These are phyloP conservation scores for Begonia loranthoides DNA, from an alignment of 306 rosid species.

Conservation along the genomic window DNA sequence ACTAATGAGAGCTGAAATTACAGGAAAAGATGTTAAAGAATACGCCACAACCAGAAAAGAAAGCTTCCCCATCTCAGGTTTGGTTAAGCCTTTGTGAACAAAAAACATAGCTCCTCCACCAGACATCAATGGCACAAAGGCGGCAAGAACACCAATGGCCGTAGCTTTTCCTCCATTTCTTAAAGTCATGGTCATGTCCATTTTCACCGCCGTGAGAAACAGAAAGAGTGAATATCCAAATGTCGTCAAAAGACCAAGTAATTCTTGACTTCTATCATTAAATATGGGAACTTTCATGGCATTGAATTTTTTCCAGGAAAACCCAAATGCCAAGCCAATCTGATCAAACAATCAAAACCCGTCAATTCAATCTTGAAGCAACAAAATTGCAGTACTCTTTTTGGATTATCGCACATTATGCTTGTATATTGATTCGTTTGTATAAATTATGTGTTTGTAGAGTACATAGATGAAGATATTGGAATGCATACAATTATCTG, in stretches of 20 bases:
- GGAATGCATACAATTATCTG: constrained; percentile 37
- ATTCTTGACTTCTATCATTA: constrained; percentile 24
- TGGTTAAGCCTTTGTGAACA: not conserved
- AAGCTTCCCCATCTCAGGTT: not conserved
- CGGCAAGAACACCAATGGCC: constrained; percentile 14
- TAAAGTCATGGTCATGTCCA: constrained; percentile 33
- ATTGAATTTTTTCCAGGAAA: constrained; percentile 8
- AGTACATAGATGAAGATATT: too few species aligned
- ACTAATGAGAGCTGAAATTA: constrained; percentile 8
- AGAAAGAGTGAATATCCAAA: constrained; percentile 23
- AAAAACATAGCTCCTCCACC: not conserved
- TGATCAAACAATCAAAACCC: constrained; percentile 5
- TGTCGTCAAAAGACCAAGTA: constrained; percentile 17
- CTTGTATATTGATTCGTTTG: too few species aligned
- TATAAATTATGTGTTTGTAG: too few species aligned
- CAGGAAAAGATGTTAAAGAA: constrained; percentile 8
- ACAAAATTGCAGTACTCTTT: not conserved
- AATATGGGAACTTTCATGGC: constrained; percentile 6
- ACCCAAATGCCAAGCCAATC: constrained; percentile 33
- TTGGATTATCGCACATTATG: too few species aligned
- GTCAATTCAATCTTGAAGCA: not conserved
- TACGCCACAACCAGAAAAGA: not conserved
- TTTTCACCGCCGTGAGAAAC: constrained; percentile 38
- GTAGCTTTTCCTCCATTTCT: constrained; percentile 33
- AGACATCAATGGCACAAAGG: not conserved